Evolutionary conservation across 2,329 filamentous ascomycete species (phyloP).

Genomic region (Coleophoma cylindrospora): DNA sequence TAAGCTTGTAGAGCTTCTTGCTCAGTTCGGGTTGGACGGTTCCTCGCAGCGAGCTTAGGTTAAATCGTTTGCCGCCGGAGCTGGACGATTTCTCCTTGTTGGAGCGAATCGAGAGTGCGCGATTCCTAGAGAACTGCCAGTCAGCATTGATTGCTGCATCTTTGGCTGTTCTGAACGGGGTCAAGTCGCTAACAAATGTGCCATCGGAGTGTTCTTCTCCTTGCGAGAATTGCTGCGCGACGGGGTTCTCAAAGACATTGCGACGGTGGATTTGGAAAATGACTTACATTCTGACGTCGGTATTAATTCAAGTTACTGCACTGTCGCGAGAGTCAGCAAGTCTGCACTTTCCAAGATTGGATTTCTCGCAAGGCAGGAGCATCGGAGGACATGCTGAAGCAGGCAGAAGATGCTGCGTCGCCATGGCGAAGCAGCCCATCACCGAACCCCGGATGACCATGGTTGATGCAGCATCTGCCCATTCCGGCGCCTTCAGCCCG

Average conservation of each 20-base stretch:
- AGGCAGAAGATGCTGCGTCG: too few species aligned
- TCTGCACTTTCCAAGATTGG: too few species aligned
- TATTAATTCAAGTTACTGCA: not conserved
- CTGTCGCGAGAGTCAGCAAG: not conserved
- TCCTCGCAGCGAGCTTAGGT: slow-evolving; percentile 80
- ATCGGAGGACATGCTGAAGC: too few species aligned
- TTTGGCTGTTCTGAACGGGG: not conserved
- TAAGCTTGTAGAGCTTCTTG: slow-evolving; percentile 82
- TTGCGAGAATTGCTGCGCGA: slow-evolving; percentile 1
- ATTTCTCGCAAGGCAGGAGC: too few species aligned
- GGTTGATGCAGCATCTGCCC: too few species aligned
- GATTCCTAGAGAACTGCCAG: slow-evolving; percentile 51
- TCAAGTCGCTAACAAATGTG: not conserved
- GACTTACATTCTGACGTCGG: not conserved
- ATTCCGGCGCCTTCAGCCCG: too few species aligned
- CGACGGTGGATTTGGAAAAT: not conserved
- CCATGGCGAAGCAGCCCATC: too few species aligned
- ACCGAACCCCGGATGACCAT: too few species aligned
- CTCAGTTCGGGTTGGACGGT: slow-evolving; percentile 82
- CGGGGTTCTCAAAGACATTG: not conserved
- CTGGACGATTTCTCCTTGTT: slow-evolving; percentile 30
- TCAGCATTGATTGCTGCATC: too few species aligned
- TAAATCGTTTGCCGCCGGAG: slow-evolving; percentile 64
- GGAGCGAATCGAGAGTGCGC: slow-evolving; percentile 69
- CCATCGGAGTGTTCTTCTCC: not conserved